A percentile compares a stretch with the other conserved stretches of the same genome.
Evolutionary conservation across 345 rosid genomes (phyloP).

Genomic region (Gossypium anomalum): DNA sequence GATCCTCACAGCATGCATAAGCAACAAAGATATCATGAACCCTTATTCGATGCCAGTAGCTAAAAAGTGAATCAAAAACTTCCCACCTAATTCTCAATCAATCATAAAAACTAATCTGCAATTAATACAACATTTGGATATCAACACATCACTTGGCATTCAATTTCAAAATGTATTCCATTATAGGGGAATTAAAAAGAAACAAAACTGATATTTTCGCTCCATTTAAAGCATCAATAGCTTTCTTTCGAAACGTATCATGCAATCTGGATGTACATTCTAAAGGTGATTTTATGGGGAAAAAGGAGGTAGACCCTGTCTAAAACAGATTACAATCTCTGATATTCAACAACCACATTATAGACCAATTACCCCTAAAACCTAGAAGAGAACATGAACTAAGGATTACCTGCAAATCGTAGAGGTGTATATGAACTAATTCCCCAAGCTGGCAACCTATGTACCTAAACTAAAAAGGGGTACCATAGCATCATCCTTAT

Average conservation of each 20-base stretch:
- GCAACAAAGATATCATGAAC: neutral
- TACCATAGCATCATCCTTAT: neutral
- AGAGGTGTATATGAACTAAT: neutral
- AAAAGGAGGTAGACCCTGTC: too few species aligned
- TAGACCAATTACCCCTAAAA: neutral
- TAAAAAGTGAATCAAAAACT: neutral
- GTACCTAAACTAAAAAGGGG: neutral
- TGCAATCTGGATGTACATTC: neutral
- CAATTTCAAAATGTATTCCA: neutral
- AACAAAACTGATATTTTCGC: neutral
- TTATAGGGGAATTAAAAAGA: neutral
- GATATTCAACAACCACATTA: neutral
- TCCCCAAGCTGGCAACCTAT: neutral
- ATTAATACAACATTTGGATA: neutral
- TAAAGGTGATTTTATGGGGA: neutral
- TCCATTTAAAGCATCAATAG: neutral
- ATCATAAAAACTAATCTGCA: neutral
- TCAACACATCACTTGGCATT: neutral
- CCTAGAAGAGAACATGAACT: neutral
- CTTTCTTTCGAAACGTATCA: neutral
- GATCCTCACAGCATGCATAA: neutral
- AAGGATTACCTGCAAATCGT: neutral
- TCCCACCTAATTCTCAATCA: constrained; percentile 1
- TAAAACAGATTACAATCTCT: neutral
- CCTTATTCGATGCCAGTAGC: neutral